phyloP scores from a whole-genome alignment of 495 filamentous ascomycete species.

The Tuber aestivum region DNA sequence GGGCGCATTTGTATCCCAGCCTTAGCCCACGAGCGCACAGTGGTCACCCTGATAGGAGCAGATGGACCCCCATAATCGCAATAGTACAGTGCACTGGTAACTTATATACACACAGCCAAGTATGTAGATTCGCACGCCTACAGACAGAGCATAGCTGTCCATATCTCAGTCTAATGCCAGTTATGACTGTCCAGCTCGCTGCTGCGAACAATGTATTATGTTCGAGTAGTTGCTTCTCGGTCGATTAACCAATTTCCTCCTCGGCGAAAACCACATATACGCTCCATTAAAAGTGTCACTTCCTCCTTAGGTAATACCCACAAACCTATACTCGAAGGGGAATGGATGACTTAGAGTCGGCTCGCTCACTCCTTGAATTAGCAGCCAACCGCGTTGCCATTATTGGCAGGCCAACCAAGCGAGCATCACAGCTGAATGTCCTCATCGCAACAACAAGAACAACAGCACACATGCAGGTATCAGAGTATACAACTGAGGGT shows the following conservation, averaged over 20 bases:
- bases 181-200: not conserved
- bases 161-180: not conserved
- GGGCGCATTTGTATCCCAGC: not conserved
- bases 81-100: not conserved
- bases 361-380: not conserved
- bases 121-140: not conserved
- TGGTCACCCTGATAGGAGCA: too few relatives aligned
- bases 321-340: not conserved
- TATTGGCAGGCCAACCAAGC: not conserved
- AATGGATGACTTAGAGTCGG: not conserved
- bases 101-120: not conserved
- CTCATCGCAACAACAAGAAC: not conserved
- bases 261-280: not conserved
- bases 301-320: not conserved
- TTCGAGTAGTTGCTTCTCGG: too few relatives aligned
- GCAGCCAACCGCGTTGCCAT: not conserved
- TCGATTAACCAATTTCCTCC: not conserved
- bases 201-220: not conserved
- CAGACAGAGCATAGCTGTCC: not conserved
- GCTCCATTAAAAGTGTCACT: not conserved
- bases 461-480: not conserved
- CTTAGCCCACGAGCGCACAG: not conserved
- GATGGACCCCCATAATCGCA: not conserved
- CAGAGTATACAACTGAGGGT: slow-evolving; percentile 10
- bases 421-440: not conserved